phyloP scores from a whole-genome alignment of 257 asterid species.

The Solanum rostratum region DNA sequence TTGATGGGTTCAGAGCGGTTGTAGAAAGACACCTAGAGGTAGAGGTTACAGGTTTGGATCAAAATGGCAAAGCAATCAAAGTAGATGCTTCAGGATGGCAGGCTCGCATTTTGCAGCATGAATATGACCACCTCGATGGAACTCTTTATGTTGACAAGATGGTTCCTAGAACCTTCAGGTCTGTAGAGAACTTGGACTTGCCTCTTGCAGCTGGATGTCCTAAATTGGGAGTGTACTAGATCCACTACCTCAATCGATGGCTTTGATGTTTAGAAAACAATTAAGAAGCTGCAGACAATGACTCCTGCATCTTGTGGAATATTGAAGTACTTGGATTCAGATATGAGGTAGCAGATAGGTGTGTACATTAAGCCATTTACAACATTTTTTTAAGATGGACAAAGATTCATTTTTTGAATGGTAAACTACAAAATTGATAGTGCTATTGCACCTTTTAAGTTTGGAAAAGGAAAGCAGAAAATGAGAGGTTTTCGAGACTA shows the following conservation, averaged over 20 bases:
- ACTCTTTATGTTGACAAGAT: conserved; percentile 78
- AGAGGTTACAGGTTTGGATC: conserved; percentile 67
- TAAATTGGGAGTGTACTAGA: conserved; percentile 35
- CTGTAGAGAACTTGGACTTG: conserved; percentile 53
- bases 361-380: not conserved
- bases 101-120: conserved; percentile 90
- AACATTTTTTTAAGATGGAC: not conserved
- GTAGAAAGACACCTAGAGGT: conserved; percentile 78
- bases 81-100: conserved; percentile 93
- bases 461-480: not conserved
- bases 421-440: not conserved
- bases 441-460: not conserved
- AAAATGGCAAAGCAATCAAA: conserved; percentile 53
- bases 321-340: not conserved
- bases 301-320: not conserved
- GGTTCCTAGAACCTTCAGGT: conserved; percentile 72
- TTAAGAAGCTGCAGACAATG: not conserved
- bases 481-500: not conserved
- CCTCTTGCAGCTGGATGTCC: conserved; percentile 82
- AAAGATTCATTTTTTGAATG: not conserved
- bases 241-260: not conserved
- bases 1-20: conserved; percentile 74
- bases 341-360: not conserved
- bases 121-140: conserved; percentile 83
- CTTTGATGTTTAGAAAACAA: not conserved